Percentiles rank a stretch among this genome's conserved stretches.
These are phyloP conservation scores for Sugiyamaella valdiviana DNA, from an alignment of 805 yeast species.

Conservation along the genomic window DNA sequence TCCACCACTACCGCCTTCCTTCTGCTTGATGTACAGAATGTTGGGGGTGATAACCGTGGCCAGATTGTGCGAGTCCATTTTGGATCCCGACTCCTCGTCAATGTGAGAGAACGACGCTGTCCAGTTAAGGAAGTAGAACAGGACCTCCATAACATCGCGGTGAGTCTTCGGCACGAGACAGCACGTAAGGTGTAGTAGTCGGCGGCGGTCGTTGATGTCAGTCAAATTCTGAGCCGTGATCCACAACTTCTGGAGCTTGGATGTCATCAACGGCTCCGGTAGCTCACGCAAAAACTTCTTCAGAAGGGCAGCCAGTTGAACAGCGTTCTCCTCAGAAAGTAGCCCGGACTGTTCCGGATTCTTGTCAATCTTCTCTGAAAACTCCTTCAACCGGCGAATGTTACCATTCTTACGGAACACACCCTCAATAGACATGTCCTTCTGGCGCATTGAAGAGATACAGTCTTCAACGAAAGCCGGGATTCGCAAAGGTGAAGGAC, in stretches of 20 bases:
- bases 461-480: slow-evolving; percentile 87
- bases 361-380: slow-evolving; percentile 67
- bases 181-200: slow-evolving; percentile 57
- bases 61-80: slow-evolving; percentile 92
- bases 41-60: slow-evolving; percentile 96
- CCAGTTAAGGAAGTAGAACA: slow-evolving; percentile 85
- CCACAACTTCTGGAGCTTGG: slow-evolving; percentile 71
- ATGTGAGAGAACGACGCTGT: slow-evolving; percentile 91
- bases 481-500: slow-evolving; percentile 68
- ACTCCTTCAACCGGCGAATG: slow-evolving; percentile 68
- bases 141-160: slow-evolving; percentile 80
- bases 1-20: slow-evolving; percentile 16
- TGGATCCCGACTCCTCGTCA: slow-evolving; percentile 85
- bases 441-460: slow-evolving; percentile 72
- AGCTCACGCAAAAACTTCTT: slow-evolving; percentile 87
- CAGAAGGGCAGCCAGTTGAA: slow-evolving; percentile 87
- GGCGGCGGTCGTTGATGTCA: slow-evolving; percentile 13
- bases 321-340: slow-evolving; percentile 69
- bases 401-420: slow-evolving; percentile 95
- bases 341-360: slow-evolving; percentile 68
- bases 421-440: slow-evolving; percentile 93
- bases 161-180: slow-evolving; percentile 75
- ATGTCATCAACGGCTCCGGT: slow-evolving; percentile 85
- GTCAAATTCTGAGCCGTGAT: slow-evolving; percentile 37
- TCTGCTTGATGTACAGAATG: slow-evolving; percentile 53